phyloP scores from a whole-genome alignment of 768 basidiomycete genomes.

The Lactarius hengduanensis region DNA sequence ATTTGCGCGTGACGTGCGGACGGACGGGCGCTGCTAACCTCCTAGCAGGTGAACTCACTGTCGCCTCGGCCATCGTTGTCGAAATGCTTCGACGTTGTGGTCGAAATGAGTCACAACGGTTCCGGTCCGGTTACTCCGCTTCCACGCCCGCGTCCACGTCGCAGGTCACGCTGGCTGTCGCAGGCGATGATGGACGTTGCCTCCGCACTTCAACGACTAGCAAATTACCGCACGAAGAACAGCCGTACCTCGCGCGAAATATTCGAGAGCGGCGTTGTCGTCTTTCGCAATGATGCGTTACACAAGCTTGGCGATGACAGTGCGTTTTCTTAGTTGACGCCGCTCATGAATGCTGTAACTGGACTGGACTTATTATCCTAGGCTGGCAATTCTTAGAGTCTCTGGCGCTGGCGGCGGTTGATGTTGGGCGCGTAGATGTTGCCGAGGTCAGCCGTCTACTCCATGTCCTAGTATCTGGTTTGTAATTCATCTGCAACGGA shows the following conservation, averaged over 20 bases:
- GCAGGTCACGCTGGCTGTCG: background rate
- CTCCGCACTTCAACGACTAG: conserved; percentile 37
- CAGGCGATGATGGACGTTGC: conserved; percentile 34
- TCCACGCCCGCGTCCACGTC: background rate
- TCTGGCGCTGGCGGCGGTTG: conserved; percentile 71
- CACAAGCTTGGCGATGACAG: conserved; percentile 37
- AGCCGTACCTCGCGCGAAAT: conserved; percentile 38
- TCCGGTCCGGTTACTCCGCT: conserved; percentile 14
- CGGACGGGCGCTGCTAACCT: conserved; percentile 13
- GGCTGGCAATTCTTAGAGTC: conserved; percentile 85
- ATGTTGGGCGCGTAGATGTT: conserved; percentile 66
- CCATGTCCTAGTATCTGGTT: background rate
- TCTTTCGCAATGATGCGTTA: conserved; percentile 35
- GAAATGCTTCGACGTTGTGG: background rate
- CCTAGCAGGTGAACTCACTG: background rate
- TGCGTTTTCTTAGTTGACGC: conserved; percentile 16
- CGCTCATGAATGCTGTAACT: background rate
- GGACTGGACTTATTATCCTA: conserved; percentile 36
- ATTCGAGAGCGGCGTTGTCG: conserved; percentile 35
- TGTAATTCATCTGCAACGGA: background rate
- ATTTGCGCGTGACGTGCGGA: background rate
- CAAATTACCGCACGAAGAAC: conserved; percentile 36
- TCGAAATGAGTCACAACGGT: background rate
- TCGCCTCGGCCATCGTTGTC: background rate
- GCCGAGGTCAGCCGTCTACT: conserved; percentile 61